Evolutionary conservation across 148 eudicot species (phyloP).

Genomic region (Amaranthus hypochondriacus): DNA sequence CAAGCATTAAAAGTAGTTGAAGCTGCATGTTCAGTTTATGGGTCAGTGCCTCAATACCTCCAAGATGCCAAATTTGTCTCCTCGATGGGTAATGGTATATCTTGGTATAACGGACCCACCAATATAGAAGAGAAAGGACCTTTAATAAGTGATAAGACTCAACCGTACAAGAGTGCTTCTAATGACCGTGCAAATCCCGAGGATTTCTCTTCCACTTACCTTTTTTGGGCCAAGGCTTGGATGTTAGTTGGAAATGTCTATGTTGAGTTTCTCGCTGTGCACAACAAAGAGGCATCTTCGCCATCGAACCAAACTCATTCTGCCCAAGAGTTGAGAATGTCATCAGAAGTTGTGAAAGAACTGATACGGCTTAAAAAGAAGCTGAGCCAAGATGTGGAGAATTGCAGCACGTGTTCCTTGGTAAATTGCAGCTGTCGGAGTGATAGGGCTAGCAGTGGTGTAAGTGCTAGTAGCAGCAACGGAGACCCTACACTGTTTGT

Average conservation of each 20-base stretch:
- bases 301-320: conserved; percentile 35
- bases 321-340: conserved; percentile 61
- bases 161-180: conserved; percentile 11
- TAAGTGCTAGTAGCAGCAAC: conserved; percentile 84
- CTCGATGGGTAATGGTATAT: conserved; percentile 51
- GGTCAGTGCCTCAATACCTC: conserved; percentile 91
- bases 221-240: conserved; percentile 97
- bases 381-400: conserved; percentile 58
- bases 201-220: conserved; percentile 49
- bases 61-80: conserved; percentile 73
- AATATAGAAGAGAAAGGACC: conserved; percentile 29
- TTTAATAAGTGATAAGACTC: conserved; percentile 23
- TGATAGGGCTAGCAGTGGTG: conserved; percentile 93
- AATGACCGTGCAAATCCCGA: conserved; percentile 32
- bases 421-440: conserved; percentile 94
- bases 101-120: conserved; percentile 21
- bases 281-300: conserved; percentile 40
- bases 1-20: conserved; percentile 83
- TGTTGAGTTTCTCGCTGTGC: conserved; percentile 54
- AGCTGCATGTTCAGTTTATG: conserved; percentile 85
- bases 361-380: conserved; percentile 80
- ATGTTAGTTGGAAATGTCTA: conserved; percentile 83
- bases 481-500: conserved; percentile 24
- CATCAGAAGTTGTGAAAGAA: conserved; percentile 85
- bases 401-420: conserved; percentile 73